Evolutionary conservation across 345 rosid species (phyloP).

Genomic region (Geranium rotundifolium): DNA sequence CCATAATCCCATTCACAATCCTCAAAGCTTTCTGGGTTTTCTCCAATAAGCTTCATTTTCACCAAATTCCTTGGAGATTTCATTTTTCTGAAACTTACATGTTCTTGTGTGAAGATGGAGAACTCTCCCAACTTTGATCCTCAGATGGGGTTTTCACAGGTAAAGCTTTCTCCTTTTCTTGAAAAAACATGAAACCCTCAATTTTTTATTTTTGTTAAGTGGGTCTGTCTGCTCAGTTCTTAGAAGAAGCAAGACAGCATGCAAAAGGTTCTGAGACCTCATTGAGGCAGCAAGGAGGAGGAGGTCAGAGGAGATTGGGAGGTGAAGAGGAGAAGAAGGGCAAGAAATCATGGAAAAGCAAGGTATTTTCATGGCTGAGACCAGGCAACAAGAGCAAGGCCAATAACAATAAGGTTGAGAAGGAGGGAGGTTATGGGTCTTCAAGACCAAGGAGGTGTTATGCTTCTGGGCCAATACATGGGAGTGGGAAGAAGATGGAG

Average conservation of each 20-base stretch:
- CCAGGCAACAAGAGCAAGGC: slow-evolving; percentile 25
- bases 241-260: slow-evolving; percentile 36
- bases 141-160: neutral
- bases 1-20: neutral
- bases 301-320: neutral
- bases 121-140: neutral
- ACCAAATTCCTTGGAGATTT: no score
- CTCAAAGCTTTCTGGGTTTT: neutral
- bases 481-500: neutral
- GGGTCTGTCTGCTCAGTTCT: slow-evolving; percentile 26
- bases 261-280: slow-evolving; percentile 9
- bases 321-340: neutral
- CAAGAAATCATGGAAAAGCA: neutral
- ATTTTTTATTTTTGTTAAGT: neutral
- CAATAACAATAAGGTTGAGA: neutral
- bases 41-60: no score
- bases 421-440: no score
- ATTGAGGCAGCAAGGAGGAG: neutral
- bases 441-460: neutral
- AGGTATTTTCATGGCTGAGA: slow-evolving; percentile 42
- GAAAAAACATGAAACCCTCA: neutral
- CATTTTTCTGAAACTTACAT: neutral
- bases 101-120: neutral
- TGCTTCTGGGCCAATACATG: neutral
- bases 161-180: neutral